phyloP scores from a whole-genome alignment of 1,284 basidiomycete species.

The Termitomyces sp. region DNA sequence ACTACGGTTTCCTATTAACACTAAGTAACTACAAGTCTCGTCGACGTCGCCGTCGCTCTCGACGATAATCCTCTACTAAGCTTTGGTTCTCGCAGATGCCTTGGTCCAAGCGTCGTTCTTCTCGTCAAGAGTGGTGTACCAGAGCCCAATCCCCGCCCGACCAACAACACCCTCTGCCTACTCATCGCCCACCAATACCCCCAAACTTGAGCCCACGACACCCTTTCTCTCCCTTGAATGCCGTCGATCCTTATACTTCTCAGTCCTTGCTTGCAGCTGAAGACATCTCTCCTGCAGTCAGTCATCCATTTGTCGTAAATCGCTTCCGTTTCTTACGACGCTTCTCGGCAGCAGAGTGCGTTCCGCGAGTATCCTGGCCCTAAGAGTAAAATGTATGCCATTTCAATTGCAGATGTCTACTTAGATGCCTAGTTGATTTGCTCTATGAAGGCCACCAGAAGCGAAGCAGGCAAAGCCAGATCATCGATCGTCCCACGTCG shows the following conservation, averaged over 20 bases:
- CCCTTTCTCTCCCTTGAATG: slow-evolving; percentile 21
- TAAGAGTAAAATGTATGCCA: slow-evolving; percentile 11
- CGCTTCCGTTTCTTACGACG: slow-evolving; percentile 7
- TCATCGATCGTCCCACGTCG: slow-evolving; percentile 5
- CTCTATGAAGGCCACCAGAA: slow-evolving; percentile 12
- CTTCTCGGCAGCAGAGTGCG: slow-evolving; percentile 10
- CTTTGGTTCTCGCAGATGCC: slow-evolving; percentile 13
- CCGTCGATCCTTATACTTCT: slow-evolving; percentile 14
- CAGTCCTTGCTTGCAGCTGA: slow-evolving; percentile 13
- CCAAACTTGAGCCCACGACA: slow-evolving; percentile 15
- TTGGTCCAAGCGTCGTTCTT: slow-evolving; percentile 19
- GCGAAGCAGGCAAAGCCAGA: slow-evolving; percentile 10
- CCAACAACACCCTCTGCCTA: slow-evolving; percentile 11
- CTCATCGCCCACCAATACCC: slow-evolving; percentile 10
- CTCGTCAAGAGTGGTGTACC: slow-evolving; percentile 16
- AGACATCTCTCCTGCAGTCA: slow-evolving; percentile 11
- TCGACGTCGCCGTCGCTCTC: slow-evolving; percentile 13
- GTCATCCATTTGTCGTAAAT: slow-evolving; percentile 7
- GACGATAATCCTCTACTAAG: slow-evolving; percentile 5
- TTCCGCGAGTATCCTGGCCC: slow-evolving; percentile 6
- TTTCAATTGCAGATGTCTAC: neutral
- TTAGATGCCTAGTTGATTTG: neutral
- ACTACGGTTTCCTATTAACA: slow-evolving; percentile 16
- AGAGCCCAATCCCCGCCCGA: slow-evolving; percentile 14
- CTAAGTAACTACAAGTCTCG: slow-evolving; percentile 1